phyloP scores from a whole-genome alignment of 2,329 filamentous ascomycete species.

The Fusarium ambrosium region DNA sequence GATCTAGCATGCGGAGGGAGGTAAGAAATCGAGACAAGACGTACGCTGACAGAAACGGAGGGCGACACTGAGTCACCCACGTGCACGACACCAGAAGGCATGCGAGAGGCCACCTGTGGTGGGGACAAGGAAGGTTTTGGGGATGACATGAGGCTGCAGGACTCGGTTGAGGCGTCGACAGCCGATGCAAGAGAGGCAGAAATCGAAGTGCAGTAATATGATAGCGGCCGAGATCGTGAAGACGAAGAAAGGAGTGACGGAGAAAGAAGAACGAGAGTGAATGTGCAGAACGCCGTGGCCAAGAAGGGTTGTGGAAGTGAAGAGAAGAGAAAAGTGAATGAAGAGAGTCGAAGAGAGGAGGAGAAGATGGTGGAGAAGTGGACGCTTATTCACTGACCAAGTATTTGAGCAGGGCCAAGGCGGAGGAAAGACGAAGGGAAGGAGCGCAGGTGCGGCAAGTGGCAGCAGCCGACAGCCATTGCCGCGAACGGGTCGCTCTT shows the following conservation, averaged over 20 bases:
- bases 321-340: constrained; percentile 25
- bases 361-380: constrained; percentile 26
- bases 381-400: constrained; percentile 48
- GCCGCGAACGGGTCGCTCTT: constrained; percentile 23
- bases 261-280: constrained; percentile 49
- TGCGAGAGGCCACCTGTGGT: constrained; percentile 42
- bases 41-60: constrained; percentile 33
- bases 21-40: constrained; percentile 13
- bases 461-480: constrained; percentile 33
- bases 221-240: constrained; percentile 47
- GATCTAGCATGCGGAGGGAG: not conserved
- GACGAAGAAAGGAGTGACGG: constrained; percentile 46
- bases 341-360: constrained; percentile 22
- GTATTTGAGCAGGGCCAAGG: constrained; percentile 38
- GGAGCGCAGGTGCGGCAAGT: constrained; percentile 33
- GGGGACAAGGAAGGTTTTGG: constrained; percentile 47
- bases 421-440: constrained; percentile 40
- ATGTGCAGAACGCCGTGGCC: constrained; percentile 34
- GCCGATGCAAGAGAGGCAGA: constrained; percentile 17
- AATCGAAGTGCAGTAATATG: constrained; percentile 24
- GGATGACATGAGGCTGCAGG: constrained; percentile 48
- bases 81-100: constrained; percentile 29
- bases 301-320: constrained; percentile 37
- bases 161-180: constrained; percentile 13
- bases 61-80: constrained; percentile 27